A percentile compares a stretch with the other conserved stretches of the same genome.
Evolutionary conservation across 345 rosid species (phyloP).

Genomic region (Rhodomyrtus tomentosa): DNA sequence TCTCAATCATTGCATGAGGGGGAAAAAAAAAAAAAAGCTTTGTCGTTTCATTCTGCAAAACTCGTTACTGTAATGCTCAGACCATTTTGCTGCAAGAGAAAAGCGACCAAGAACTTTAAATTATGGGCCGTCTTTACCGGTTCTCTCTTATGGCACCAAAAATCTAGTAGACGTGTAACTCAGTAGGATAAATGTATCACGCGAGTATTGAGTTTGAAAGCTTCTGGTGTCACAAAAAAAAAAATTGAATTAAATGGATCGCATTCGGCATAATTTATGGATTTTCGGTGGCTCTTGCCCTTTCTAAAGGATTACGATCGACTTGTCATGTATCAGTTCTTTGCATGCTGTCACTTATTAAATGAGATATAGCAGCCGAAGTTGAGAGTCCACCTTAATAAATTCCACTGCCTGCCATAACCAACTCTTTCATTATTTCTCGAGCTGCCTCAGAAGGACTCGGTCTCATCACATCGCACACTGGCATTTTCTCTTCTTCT

Average conservation of each 20-base stretch:
- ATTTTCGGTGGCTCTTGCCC: too few species aligned
- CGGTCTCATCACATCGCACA: neutral
- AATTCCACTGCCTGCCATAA: neutral
- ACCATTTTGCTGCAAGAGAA: neutral
- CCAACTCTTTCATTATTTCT: neutral
- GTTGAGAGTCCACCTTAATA: neutral
- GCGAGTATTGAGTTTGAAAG: too few species aligned
- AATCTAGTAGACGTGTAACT: too few species aligned
- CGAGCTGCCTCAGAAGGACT: neutral
- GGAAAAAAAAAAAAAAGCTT: neutral
- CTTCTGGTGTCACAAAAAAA: too few species aligned
- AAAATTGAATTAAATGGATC: too few species aligned
- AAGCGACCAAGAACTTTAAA: too few species aligned
- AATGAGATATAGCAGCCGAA: neutral
- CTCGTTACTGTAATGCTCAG: neutral
- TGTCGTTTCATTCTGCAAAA: neutral
- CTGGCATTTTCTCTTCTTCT: neutral
- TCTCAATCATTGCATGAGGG: neutral
- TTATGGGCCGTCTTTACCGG: too few species aligned
- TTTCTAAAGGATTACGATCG: neutral
- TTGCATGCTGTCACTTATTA: neutral
- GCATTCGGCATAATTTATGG: too few species aligned
- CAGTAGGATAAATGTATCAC: too few species aligned
- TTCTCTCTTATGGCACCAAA: too few species aligned
- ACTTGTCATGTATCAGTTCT: neutral